Percentiles rank a stretch among this genome's conserved stretches.
Evolutionary conservation across 2,329 filamentous ascomycete genomes (phyloP).

Genomic region (Aureobasidium sp.): DNA sequence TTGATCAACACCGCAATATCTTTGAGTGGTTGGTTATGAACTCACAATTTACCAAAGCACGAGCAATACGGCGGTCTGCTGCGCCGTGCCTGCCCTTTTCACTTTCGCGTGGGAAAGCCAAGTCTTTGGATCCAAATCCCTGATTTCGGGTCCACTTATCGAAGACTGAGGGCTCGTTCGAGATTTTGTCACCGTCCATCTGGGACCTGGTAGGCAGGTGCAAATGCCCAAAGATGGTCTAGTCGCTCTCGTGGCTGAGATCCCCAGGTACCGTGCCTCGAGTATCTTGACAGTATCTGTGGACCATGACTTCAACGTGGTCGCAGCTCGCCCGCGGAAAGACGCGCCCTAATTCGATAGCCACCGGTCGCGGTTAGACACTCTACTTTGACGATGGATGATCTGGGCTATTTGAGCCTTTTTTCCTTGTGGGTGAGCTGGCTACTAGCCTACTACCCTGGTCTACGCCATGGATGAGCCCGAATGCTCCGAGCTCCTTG

Average conservation of each 20-base stretch:
- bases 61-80: neutral
- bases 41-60: neutral
- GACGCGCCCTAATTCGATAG: slow-evolving; percentile 11
- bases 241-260: slow-evolving; percentile 3
- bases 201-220: neutral
- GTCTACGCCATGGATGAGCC: slow-evolving; percentile 7
- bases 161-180: neutral
- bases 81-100: no score
- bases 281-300: neutral
- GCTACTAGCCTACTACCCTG: neutral
- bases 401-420: neutral
- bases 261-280: slow-evolving; percentile 10
- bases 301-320: slow-evolving; percentile 12
- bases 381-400: neutral
- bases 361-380: neutral
- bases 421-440: neutral
- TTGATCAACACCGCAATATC: neutral
- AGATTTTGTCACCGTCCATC: neutral
- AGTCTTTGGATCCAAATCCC: neutral
- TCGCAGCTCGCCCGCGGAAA: slow-evolving; percentile 7
- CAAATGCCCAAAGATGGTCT: neutral
- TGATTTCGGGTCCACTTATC: neutral
- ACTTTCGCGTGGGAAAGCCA: neutral
- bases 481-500: neutral
- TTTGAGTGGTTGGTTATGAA: neutral